Evolutionary conservation across 345 rosid species (phyloP).

Genomic region (Salix arbutifolia): DNA sequence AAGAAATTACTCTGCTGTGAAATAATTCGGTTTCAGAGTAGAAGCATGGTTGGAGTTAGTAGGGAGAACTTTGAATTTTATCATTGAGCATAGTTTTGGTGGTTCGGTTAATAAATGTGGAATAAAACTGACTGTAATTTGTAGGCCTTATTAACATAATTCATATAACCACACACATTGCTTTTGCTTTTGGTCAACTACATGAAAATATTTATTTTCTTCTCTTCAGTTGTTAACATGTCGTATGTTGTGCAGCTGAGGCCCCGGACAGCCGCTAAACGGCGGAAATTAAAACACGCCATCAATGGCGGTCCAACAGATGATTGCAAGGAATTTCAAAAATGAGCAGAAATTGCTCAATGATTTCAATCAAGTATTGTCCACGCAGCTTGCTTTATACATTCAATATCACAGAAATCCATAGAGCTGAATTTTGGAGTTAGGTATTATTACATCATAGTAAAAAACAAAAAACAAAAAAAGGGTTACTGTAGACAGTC

Average conservation of each 20-base stretch:
- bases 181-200: neutral
- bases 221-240: neutral
- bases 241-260: slow-evolving; percentile 41
- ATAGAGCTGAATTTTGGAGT: slow-evolving; percentile 1
- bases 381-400: neutral
- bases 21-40: neutral
- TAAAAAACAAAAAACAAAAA: too few species aligned
- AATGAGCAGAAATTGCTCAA: neutral
- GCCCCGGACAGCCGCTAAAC: slow-evolving; percentile 39
- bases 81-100: neutral
- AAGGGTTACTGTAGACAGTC: neutral
- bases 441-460: neutral
- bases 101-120: neutral
- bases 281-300: slow-evolving; percentile 28
- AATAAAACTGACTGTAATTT: neutral
- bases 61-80: neutral
- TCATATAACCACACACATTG: neutral
- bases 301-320: neutral
- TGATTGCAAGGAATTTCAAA: neutral
- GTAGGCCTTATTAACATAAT: neutral
- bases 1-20: neutral
- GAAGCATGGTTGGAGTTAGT: neutral
- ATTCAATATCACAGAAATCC: neutral
- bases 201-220: neutral
- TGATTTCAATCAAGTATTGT: neutral